Base-by-base conservation (phyloP, 2,329 filamentous ascomycete species). In the Incumbomyces delicatus region DNA sequence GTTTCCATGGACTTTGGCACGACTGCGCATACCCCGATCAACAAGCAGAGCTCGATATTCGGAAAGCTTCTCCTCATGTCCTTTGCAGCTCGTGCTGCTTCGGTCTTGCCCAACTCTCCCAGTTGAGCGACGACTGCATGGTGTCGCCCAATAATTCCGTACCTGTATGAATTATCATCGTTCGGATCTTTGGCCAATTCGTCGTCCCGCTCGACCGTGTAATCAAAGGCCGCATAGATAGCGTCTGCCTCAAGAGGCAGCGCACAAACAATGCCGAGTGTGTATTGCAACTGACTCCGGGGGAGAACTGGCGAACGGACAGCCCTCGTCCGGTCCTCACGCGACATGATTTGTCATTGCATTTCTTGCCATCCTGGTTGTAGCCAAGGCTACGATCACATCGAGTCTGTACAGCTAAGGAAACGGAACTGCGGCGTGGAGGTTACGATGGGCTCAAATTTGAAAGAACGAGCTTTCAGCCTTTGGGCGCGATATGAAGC, bases 11-110 rank as follows among this genome's bases (percentile, higher is more conserved):
- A n/a, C n/a, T n/a, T n/a, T 27, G 66, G 66, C 4, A 65, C 57
- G 8, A 63, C 68, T 0, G 67, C 70, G 37, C 68, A 71, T 2
- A 71, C 58, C 0, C 69, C 69, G 2, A 65, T 62, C 0, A 71
- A 37, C 0, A 72, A 22, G 0, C 51, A 62, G 0, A 71, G 51
- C 17, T 55, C 59, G 3, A 73, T 47, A 2, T 48, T 47, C 0
- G 48, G 41, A 33, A 63, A 72, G 37, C 65, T 71, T 1, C 50
- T 53, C 0, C 59, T 58, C 11, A 71, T 47, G 16, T 53, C 57
- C 0, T 58, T 49, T 6, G 37, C 50, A 0, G 62, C 52, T 2
- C 49, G 62, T 6, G 32, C 43, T 1, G 61, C 52, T 3, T 58
- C 55, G 14, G 36, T 52, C 2, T 43, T 49, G 1, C 63, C 63